Base-by-base conservation (phyloP, 2,329 filamentous ascomycete genomes). In the Chrysoporthe cubensis region DNA sequence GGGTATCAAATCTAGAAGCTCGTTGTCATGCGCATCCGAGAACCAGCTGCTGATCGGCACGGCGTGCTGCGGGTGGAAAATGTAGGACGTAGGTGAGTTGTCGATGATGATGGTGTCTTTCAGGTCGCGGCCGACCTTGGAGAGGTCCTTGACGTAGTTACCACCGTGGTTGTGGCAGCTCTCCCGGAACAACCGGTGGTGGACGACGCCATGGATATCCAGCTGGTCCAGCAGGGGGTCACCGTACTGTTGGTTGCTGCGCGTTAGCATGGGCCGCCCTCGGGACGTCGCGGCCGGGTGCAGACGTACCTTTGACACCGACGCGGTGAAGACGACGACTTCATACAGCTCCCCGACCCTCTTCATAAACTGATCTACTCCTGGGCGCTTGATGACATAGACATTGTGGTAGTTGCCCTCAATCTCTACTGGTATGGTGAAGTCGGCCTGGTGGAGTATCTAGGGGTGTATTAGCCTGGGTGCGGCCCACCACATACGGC, bases 21-120 rank as follows among this genome's bases (percentile, higher is more conserved):
- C 96, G 81, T 99, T 99, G 83, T 99, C 96, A 81, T 99, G 96
- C 70, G 96, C 96, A 81, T 99, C 96, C 73, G 94, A 97, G 83
- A 99, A 99, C 96, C 96, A 99, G 85, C 95, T 98, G 87, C 94
- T 97, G 82, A 99, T 99, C 37, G 96, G 96, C 62, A 99, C 95
- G 70, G 96, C 96, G 79, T 99, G 96, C 83, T 99, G 95, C 34
- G 96, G 96, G 78, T 99, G 96, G 87, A 99, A 99, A 75, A 99
- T 98, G 83, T 99, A 99, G 14, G 95, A 98, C 4, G 96, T 99
- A 2, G 96, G 96, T 59, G 96, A 98, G 81, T 99, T 99, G 83
- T 99, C 96, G 76, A 99, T 99, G 79, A 99, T 99, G 78, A 99
- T 99, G 26, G 95, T 99, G 77, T 99, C 95, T 79, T 93, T 93